A percentile compares a stretch with the other conserved stretches of the same genome.
Conservation (phyloP, 2,329 filamentous ascomycete genomes). For the Sporothrix pallida region DNA sequence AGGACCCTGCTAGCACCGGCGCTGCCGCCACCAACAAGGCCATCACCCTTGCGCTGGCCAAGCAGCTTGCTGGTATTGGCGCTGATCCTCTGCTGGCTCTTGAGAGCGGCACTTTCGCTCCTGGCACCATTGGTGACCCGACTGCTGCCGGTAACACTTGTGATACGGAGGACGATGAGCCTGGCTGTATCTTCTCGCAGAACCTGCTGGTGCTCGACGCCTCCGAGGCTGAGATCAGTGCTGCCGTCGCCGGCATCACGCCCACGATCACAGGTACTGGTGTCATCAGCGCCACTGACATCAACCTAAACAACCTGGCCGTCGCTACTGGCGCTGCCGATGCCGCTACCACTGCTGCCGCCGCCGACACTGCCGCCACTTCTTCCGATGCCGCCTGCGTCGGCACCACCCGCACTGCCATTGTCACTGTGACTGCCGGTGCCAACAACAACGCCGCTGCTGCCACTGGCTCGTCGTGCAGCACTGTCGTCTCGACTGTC, state of each 20-base stretch:
- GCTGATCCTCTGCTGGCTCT: conserved; percentile 67
- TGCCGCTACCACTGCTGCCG: conserved; percentile 34
- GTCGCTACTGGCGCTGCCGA: conserved; percentile 36
- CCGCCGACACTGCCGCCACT: conserved; percentile 30
- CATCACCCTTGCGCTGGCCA: conserved; percentile 63
- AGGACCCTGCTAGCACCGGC: conserved; percentile 69
- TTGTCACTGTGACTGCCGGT: conserved; percentile 36
- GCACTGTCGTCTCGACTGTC: conserved; percentile 35
- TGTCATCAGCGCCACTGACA: conserved; percentile 39
- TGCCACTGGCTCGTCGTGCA: conserved; percentile 35
- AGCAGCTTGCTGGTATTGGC: conserved; percentile 65
- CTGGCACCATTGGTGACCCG: conserved; percentile 53
- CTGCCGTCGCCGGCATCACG: conserved; percentile 52
- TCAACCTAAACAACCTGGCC: conserved; percentile 38
- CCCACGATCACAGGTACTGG: conserved; percentile 39
- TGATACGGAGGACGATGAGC: conserved; percentile 54
- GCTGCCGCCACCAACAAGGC: conserved; percentile 60
- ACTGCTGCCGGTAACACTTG: conserved; percentile 60
- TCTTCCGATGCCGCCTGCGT: conserved; percentile 24
- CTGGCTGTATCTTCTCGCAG: conserved; percentile 62
- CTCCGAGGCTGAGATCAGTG: conserved; percentile 58
- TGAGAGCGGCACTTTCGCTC: conserved; percentile 66
- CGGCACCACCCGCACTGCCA: conserved; percentile 25
- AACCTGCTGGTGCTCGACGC: conserved; percentile 62
- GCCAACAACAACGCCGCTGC: conserved; percentile 33